Conservation (phyloP, 1,139 yeast species). For the Hyphopichia burtonii region DNA sequence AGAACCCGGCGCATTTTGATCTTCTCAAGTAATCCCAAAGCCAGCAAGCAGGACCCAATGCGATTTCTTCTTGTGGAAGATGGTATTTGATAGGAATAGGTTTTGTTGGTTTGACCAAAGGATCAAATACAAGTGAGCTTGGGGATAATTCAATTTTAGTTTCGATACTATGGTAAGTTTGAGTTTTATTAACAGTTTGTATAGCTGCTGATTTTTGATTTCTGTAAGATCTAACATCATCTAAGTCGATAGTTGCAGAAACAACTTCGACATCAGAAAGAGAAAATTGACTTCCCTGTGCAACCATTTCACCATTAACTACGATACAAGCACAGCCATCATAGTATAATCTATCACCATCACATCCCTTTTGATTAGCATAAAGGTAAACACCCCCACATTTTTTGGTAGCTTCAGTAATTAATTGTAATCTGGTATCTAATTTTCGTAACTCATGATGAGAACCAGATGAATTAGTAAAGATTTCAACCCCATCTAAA, state of each 20-base stretch:
- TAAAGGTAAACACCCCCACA: conserved; percentile 95
- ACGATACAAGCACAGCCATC: conserved; percentile 97
- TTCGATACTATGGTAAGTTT: conserved; percentile 59
- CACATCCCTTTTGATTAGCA: conserved; percentile 96
- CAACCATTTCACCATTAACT: conserved; percentile 86
- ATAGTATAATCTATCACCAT: conserved; percentile 93
- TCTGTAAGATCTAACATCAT: conserved; percentile 84
- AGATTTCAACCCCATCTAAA: conserved; percentile 92
- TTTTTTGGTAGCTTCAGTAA: conserved; percentile 88
- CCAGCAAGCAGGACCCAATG: conserved; percentile 99
- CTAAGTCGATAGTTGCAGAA: conserved; percentile 89
- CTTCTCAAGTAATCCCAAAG: conserved; percentile 95
- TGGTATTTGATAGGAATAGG: conserved; percentile 58
- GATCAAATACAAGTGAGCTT: conserved; percentile 55
- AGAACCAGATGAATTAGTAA: conserved; percentile 93
- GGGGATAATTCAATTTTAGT: conserved; percentile 65
- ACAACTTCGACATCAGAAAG: conserved; percentile 89
- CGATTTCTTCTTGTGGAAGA: conserved; percentile 91
- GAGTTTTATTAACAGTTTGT: conserved; percentile 58
- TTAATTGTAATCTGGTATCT: conserved; percentile 78
- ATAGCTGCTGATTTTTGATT: conserved; percentile 73
- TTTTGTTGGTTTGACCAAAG: conserved; percentile 60
- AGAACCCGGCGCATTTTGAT: conserved; percentile 85
- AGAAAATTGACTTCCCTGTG: conserved; percentile 91
- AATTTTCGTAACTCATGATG: conserved; percentile 94